These are phyloP conservation scores for Lenwebbia sp. DNA, from an alignment of 345 rosid genomes.

Conservation along the genomic window DNA sequence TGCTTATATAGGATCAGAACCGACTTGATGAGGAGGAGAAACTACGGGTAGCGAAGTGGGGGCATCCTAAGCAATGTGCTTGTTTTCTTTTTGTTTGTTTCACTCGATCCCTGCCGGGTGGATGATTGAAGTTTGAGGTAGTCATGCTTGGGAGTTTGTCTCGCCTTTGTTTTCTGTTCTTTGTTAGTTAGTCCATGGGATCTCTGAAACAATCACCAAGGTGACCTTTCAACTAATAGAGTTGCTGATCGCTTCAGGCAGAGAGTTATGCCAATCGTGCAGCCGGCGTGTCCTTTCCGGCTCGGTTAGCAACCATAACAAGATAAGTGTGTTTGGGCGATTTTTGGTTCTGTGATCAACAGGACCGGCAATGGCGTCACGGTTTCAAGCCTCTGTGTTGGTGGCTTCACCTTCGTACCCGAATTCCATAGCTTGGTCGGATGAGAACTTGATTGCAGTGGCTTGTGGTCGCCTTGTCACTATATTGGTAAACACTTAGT, in stretches of 20 bases:
- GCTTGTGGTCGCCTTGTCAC: constrained; percentile 80
- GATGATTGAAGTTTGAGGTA: background rate
- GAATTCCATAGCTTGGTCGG: constrained; percentile 86
- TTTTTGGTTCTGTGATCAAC: background rate
- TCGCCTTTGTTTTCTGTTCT: background rate
- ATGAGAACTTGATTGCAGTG: constrained; percentile 81
- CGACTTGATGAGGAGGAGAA: background rate
- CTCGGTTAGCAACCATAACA: background rate
- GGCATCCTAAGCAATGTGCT: background rate
- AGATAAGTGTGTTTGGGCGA: background rate
- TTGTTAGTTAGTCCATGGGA: background rate
- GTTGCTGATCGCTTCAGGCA: background rate
- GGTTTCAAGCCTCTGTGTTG: constrained; percentile 74
- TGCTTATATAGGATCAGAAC: background rate
- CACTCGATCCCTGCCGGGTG: background rate
- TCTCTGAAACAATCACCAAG: background rate
- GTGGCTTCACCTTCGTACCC: constrained; percentile 73
- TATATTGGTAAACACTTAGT: constrained; percentile 39
- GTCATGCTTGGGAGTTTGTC: background rate
- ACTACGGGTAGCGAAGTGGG: background rate
- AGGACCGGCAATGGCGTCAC: constrained; percentile 39
- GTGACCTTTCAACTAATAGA: background rate
- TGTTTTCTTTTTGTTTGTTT: background rate
- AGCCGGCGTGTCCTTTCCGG: background rate
- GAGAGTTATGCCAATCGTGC: background rate